phyloP scores from a whole-genome alignment of 306 rosid species.

The Cicer judaicum region DNA sequence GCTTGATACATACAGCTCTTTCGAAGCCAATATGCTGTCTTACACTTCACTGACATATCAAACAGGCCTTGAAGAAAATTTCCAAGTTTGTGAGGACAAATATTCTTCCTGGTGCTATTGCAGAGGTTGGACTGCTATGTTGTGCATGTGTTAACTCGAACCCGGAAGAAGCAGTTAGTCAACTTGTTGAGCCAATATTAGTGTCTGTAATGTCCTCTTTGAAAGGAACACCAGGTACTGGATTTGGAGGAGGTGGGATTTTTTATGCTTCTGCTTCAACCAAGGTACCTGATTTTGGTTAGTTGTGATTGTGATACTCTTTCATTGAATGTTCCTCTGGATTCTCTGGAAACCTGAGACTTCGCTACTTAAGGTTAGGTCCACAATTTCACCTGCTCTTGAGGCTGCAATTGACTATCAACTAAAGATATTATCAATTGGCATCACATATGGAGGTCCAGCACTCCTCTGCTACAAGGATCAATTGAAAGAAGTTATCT shows the following conservation, averaged over 20 bases:
- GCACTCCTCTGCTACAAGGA: conserved; percentile 77
- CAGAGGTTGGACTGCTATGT: conserved; percentile 98
- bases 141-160: conserved; percentile 94
- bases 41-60: conserved; percentile 42
- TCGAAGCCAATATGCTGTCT: conserved; percentile 33
- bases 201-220: conserved; percentile 80
- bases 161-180: conserved; percentile 87
- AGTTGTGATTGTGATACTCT: conserved; percentile 42
- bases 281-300: conserved; percentile 59
- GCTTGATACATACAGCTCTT: conserved; percentile 20
- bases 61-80: conserved; percentile 90
- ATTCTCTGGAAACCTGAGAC: conserved; percentile 44
- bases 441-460: conserved; percentile 88
- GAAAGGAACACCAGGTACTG: conserved; percentile 78
- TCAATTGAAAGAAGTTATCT: conserved; percentile 72
- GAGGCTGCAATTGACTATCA: conserved; percentile 96
- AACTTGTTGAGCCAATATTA: conserved; percentile 86
- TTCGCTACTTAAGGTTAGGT: conserved; percentile 68
- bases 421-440: conserved; percentile 81
- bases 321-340: conserved; percentile 39
- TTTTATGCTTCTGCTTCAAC: conserved; percentile 57
- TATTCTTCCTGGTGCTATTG: conserved; percentile 97
- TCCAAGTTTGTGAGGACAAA: conserved; percentile 95
- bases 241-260: conserved; percentile 84
- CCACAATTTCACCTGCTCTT: conserved; percentile 92